Conservation (phyloP, 2,329 filamentous ascomycete genomes). For the Lasiodiplodia citricola region DNA sequence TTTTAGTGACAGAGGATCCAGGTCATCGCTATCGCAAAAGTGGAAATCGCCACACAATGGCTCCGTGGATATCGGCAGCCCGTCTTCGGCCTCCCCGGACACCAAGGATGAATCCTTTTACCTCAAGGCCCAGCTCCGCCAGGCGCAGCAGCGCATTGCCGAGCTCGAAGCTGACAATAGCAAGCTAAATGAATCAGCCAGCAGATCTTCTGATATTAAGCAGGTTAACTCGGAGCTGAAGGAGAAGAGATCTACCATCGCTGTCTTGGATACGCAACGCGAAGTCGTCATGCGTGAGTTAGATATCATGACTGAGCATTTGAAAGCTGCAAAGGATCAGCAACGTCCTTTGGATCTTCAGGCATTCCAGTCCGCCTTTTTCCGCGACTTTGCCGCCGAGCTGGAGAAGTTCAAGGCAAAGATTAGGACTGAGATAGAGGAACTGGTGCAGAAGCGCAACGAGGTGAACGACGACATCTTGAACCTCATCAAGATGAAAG, state of each 20-base stretch:
- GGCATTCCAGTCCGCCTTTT: conserved; percentile 67
- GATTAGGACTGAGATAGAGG: conserved; percentile 76
- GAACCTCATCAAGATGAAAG: conserved; percentile 81
- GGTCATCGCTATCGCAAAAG: conserved; percentile 43
- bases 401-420: conserved; percentile 78
- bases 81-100: conserved; percentile 65
- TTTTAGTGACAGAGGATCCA: conserved; percentile 67
- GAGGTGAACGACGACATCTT: conserved; percentile 84
- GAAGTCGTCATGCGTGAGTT: conserved; percentile 95
- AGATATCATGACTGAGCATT: conserved; percentile 85
- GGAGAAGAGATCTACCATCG: conserved; percentile 95
- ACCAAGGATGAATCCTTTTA: conserved; percentile 52
- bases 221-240: conserved; percentile 84
- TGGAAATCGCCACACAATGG: conserved; percentile 47
- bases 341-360: conserved; percentile 80
- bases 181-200: conserved; percentile 57
- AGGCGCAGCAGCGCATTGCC: conserved; percentile 81
- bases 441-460: conserved; percentile 86
- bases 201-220: conserved; percentile 67
- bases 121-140: conserved; percentile 74
- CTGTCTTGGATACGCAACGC: conserved; percentile 89
- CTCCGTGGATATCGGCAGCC: conserved; percentile 68
- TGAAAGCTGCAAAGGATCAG: conserved; percentile 83
- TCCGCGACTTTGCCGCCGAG: conserved; percentile 67
- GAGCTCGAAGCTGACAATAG: conserved; percentile 84